Base-by-base conservation (phyloP, 2,329 filamentous ascomycete genomes). In the Hirsutella rhossiliensis region DNA sequence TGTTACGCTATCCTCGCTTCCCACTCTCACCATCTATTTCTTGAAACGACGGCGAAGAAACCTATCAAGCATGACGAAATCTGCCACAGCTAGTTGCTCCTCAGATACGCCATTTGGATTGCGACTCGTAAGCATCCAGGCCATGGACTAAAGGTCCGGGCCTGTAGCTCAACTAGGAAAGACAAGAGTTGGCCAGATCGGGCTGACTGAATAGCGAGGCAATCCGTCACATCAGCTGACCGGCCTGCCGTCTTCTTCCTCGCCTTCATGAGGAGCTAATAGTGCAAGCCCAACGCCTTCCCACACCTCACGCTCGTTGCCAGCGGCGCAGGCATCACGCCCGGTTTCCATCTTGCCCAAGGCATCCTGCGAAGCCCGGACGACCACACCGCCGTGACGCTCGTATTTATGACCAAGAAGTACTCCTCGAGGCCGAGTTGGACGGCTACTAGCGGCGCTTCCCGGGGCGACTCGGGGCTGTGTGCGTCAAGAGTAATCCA, bases 241-340 rank as follows among this genome's bases (percentile, higher is more conserved):
- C n/a, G n/a, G n/a, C n/a, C n/a, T n/a, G n/a, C n/a, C n/a, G 8
- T 86, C 12, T 70, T 69, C 37, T 78, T 85, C 52, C 66, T 73
- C 6, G 66, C 68, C 0, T 65, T 73, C 4, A 61, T 85, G 4
- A 67, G 66, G 17, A 73, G 69, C 23, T 73, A 74, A 56, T 53
- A 60, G 30, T 83, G 75, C 72, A 70, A 64, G 19, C 63, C 73
- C 27, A 73, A 71, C 49, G 62, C 63, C 56, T 66, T 60, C 54
- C 55, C 54, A 4, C 68, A 75, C 48, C 60, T 87, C n/a, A 73
- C 76, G 3, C 67, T 85, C 34, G 73, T 87, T 38, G 82, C 82
- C 1, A 82, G 83, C 38, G 82, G 83, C 12, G 80, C 80, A 0
- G 83, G 83, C 17, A 84, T 87, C 50, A 86, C 82, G 0, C 82